These are phyloP conservation scores for Nitzschia sp. DNA, from an alignment of 108 stramenopile species.

Conservation along the genomic window DNA sequence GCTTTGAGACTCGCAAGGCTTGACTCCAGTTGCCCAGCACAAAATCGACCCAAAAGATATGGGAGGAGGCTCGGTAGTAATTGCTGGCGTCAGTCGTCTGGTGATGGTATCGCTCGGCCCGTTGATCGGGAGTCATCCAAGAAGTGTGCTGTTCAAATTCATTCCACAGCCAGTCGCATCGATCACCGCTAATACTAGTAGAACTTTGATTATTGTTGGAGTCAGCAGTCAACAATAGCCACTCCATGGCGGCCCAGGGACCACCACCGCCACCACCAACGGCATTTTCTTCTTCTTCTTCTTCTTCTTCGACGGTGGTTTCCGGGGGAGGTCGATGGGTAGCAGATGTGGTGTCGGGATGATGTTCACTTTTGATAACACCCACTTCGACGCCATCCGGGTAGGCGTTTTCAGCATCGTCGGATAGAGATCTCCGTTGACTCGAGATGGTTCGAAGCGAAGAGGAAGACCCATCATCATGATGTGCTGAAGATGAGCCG, in stretches of 20 bases:
- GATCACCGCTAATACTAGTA: background rate
- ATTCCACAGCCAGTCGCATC: conserved; percentile 44
- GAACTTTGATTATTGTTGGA: background rate
- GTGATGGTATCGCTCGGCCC: conserved; percentile 21
- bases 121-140: conserved; percentile 5
- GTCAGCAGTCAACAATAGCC: too few relatives aligned
- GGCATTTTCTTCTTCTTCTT: too few relatives aligned
- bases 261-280: background rate
- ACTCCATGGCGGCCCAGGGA: background rate
- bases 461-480: too few relatives aligned
- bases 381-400: too few relatives aligned
- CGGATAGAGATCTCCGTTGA: too few relatives aligned
- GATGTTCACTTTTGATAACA: too few relatives aligned
- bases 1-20: background rate
- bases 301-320: too few relatives aligned
- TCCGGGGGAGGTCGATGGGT: too few relatives aligned
- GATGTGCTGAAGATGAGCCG: too few relatives aligned
- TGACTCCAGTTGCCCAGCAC: conserved; percentile 12
- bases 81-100: conserved; percentile 45
- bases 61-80: conserved; percentile 62
- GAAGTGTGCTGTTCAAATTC: conserved; percentile 37
- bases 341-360: too few relatives aligned
- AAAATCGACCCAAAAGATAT: conserved; percentile 64
- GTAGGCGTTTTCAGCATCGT: too few relatives aligned
- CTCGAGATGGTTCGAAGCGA: too few relatives aligned